Base-by-base conservation (phyloP, 1,284 basidiomycete genomes). In the Ustilago tritici region DNA sequence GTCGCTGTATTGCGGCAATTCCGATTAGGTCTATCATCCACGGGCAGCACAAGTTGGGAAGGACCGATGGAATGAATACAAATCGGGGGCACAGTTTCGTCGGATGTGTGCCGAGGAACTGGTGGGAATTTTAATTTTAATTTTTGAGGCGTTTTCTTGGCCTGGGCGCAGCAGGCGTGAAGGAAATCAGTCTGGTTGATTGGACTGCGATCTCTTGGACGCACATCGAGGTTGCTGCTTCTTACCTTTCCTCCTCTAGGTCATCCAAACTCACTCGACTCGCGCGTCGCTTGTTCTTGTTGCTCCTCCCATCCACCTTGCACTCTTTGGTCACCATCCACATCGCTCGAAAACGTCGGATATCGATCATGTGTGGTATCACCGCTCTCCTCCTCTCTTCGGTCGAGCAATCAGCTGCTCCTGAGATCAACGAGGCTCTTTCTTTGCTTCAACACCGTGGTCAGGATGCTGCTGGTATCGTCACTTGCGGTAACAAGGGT, bases 381-480 rank as follows among this genome's bases (percentile, higher is more conserved):
- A 72, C 84, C 34, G 84, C 84, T 3, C 69, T 85, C 40, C 78
- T 86, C 32, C 70, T 85, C 53, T 82, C 84, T 46, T 65, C 72
- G 49, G 70, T 68, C 61, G 68, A 77, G 28, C 67, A 68, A 31
- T 65, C 75, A 31, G 81, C 80, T 46, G 80, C 77, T 62, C 65
- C 85, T n/a, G 84, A 86, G 71, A 79, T 85, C 73, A 85, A 85
- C 74, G 84, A 86, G 71, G 84, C 78, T n/a, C 79, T 86, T 34
- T 85, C 84, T 19, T 73, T 86, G 23, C 79, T 86, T 56, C 84
- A 86, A 65, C 84, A 86, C 50, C 82, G 84, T 35, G 96, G 96
- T 38, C 96, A 99, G 87, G 96, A 99, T 90, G 97, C 97, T 0
- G 98, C 95, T 76, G 97, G 97, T 62, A 93, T 99, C 84, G 93